phyloP scores from a whole-genome alignment of 1,284 basidiomycete genomes.

The Trametes sp. region DNA sequence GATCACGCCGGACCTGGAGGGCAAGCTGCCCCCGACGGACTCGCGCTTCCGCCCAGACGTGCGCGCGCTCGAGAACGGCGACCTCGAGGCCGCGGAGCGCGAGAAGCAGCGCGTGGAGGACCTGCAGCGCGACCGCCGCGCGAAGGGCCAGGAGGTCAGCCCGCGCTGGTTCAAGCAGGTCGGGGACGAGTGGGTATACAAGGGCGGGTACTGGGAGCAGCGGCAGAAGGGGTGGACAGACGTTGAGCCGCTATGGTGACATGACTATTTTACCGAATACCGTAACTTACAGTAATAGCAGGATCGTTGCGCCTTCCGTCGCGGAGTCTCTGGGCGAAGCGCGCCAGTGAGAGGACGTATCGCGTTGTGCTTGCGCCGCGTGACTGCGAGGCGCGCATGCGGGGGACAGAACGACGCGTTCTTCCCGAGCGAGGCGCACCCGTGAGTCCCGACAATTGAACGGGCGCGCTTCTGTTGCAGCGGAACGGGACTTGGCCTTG shows the following conservation, averaged over 20 bases:
- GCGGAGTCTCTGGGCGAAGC: not conserved
- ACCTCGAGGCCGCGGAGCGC: slow-evolving; percentile 78
- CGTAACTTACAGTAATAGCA: slow-evolving; percentile 28
- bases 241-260: slow-evolving; percentile 70
- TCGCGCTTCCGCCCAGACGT: slow-evolving; percentile 89
- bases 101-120: slow-evolving; percentile 83
- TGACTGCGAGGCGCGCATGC: slow-evolving; percentile 19
- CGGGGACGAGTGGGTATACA: slow-evolving; percentile 78
- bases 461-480: slow-evolving; percentile 21
- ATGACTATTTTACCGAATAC: slow-evolving; percentile 18
- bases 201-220: slow-evolving; percentile 86
- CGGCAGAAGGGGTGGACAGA: slow-evolving; percentile 70
- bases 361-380: slow-evolving; percentile 11
- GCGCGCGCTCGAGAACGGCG: slow-evolving; percentile 84
- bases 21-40: slow-evolving; percentile 82
- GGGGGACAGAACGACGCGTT: slow-evolving; percentile 1
- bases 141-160: slow-evolving; percentile 57
- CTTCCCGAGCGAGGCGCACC: slow-evolving; percentile 4
- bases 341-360: too few species aligned
- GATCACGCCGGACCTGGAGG: slow-evolving; percentile 73
- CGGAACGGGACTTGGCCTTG: slow-evolving; percentile 17
- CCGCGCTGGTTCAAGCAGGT: slow-evolving; percentile 79
- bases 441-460: slow-evolving; percentile 29
- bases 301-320: slow-evolving; percentile 9
- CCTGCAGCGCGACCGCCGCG: slow-evolving; percentile 72